Percentiles rank a stretch among this genome's conserved stretches.
Conservation (phyloP, 805 yeast genomes). For the Metschnikowia henanensis region DNA sequence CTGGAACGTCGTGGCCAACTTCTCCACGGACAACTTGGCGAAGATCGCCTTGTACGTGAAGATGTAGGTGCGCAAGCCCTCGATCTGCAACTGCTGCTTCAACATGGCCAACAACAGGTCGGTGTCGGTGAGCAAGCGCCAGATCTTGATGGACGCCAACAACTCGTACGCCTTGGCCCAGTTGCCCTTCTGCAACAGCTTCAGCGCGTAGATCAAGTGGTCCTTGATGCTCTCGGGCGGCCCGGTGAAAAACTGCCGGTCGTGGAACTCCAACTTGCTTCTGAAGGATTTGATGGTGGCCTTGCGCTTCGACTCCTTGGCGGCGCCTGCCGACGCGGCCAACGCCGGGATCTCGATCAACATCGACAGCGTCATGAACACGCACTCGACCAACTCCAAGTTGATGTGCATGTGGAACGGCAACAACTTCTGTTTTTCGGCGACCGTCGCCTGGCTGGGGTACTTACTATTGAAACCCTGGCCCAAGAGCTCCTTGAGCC, state of each 20-base stretch:
- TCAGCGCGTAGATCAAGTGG: conserved; percentile 89
- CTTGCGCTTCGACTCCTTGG: conserved; percentile 59
- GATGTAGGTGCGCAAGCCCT: conserved; percentile 90
- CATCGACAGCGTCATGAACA: conserved; percentile 85
- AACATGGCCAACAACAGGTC: conserved; percentile 71
- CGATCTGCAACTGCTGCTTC: conserved; percentile 76
- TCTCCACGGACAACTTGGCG: conserved; percentile 67
- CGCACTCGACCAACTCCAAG: conserved; percentile 91
- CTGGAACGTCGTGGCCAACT: conserved; percentile 66
- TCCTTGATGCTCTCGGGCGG: conserved; percentile 98
- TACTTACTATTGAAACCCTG: conserved; percentile 79
- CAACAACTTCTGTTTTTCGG: conserved; percentile 77
- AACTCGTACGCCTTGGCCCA: conserved; percentile 79
- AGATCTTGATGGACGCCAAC: conserved; percentile 75
- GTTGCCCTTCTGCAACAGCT: conserved; percentile 82
- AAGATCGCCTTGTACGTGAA: conserved; percentile 80
- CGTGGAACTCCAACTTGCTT: conserved; percentile 88
- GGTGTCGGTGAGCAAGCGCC: conserved; percentile 77
- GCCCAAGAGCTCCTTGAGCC: conserved; percentile 90
- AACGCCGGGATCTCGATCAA: conserved; percentile 89
- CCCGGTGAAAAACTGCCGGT: conserved; percentile 92
- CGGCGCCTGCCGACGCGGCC: conserved; percentile 56
- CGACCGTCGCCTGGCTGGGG: conserved; percentile 51
- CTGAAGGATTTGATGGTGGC: conserved; percentile 79
- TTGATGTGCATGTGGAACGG: conserved; percentile 99